Conservation (phyloP, 2,329 filamentous ascomycete genomes). For the Botrytis galanthina region DNA sequence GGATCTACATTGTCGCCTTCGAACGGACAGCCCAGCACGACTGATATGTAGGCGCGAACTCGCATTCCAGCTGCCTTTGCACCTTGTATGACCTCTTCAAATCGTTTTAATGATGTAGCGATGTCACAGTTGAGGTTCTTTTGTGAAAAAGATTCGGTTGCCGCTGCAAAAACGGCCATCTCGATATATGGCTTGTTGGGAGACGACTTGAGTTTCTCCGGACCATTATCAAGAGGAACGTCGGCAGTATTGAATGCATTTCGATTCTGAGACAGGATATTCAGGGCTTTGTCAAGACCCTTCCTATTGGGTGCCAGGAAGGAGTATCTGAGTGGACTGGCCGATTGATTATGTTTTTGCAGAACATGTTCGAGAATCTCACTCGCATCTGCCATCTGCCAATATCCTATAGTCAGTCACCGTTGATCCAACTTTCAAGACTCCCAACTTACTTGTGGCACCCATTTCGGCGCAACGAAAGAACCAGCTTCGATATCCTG, state of each 20-base stretch:
- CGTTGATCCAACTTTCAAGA: background rate
- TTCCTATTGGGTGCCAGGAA: conserved; percentile 78
- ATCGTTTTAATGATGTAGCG: conserved; percentile 67
- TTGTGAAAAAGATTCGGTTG: conserved; percentile 76
- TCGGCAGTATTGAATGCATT: conserved; percentile 51
- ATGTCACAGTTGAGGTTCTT: conserved; percentile 83
- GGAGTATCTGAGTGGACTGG: conserved; percentile 65
- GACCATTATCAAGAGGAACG: conserved; percentile 32
- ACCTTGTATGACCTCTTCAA: conserved; percentile 66
- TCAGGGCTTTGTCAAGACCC: conserved; percentile 63
- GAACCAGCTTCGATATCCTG: conserved; percentile 76
- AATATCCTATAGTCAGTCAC: background rate
- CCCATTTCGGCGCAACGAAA: conserved; percentile 81
- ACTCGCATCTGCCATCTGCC: conserved; percentile 74
- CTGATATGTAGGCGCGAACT: conserved; percentile 77
- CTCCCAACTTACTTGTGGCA: conserved; percentile 63
- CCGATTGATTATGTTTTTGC: conserved; percentile 52
- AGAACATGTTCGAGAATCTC: conserved; percentile 71
- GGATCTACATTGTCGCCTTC: conserved; percentile 64
- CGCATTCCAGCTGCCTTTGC: conserved; percentile 64
- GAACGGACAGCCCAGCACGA: conserved; percentile 78
- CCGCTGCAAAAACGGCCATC: conserved; percentile 77
- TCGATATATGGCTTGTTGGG: conserved; percentile 53
- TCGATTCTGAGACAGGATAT: conserved; percentile 54
- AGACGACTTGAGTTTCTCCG: background rate